Evolutionary conservation across 2,329 filamentous ascomycete genomes (phyloP), one percentile per base, ranked within the genome.

Genomic region (Hymenoscyphus linearis): DNA sequence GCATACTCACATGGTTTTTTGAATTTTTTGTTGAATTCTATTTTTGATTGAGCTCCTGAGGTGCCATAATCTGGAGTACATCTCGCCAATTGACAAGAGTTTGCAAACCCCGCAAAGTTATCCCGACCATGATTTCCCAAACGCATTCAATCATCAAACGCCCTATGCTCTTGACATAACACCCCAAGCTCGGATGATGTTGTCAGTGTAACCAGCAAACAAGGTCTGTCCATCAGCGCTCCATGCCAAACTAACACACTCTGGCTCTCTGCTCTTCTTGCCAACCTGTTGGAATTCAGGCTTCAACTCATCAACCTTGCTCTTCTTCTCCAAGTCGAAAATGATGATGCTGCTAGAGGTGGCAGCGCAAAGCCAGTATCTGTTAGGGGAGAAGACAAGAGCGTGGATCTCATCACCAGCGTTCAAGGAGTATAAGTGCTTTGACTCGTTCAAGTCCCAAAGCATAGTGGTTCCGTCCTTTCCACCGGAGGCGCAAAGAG

Each of bases 281-380:
- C 93, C 91, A 78, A 92, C 89, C 78, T 92, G 86, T 76, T 92
- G 85, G 85, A 95, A 96, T 80, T 99, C 95, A 72, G 93, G 93
- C 89, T 96, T 97, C 80, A 99, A 88, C 88, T 98, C 95, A 75
- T 98, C 93, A 77, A 98, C 93, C 90, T 97, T 98, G 89, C 89
- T 96, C 93, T 99, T 99, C 93, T 99, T 99, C 91, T 99, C 95
- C 73, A 99, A 88, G 77, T 99, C 95, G 84, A 99, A 99, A 86
- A 99, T 98, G 87, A 97, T 97, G 87, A 99, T 98, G 86, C 87
- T 92, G 83, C 86, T 91, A 77, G 91, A 86, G 68, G 95, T 99
- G 78, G 95, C 95, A 77, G 95, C 95, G 87, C 95, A 99, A 73
- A 99, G 89, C 95, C 95, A 99, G 91, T 99, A 99, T 80, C 95